A percentile compares a stretch with the other conserved stretches of the same genome.
phyloP scores from a whole-genome alignment of 148 eudicot genomes.

The Fallopia convolvulus region DNA sequence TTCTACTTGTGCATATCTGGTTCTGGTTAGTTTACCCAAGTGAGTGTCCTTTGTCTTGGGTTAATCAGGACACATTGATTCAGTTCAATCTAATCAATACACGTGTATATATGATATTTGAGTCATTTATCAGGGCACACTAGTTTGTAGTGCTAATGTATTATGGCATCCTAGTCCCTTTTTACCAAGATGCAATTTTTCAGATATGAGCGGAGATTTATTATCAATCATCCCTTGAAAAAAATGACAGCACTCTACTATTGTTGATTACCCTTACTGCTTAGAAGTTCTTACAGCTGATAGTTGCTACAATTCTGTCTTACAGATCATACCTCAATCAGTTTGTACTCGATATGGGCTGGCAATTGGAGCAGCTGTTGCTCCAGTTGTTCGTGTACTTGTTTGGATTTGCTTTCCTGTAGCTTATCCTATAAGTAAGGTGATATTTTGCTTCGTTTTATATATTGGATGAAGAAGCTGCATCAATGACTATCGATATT shows the following conservation, averaged over 20 bases:
- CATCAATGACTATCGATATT: background rate
- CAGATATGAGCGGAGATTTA: background rate
- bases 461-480: background rate
- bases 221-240: background rate
- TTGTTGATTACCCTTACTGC: background rate
- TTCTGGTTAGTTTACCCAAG: background rate
- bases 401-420: slow-evolving; percentile 93
- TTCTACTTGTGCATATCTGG: background rate
- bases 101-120: background rate
- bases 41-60: background rate
- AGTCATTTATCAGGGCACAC: background rate
- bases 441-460: slow-evolving; percentile 17
- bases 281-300: slow-evolving; percentile 4
- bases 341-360: slow-evolving; percentile 89
- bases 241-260: background rate
- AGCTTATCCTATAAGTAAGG: slow-evolving; percentile 99
- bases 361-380: slow-evolving; percentile 83
- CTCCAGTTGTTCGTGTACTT: slow-evolving; percentile 87
- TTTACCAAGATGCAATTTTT: background rate
- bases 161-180: background rate
- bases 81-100: background rate
- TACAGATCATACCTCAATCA: slow-evolving; percentile 95
- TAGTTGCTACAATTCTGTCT: background rate
- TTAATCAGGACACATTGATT: background rate
- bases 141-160: background rate